Base-by-base conservation (phyloP, 192 early-diverging fungal genomes). In the Funneliformis mosseae region DNA sequence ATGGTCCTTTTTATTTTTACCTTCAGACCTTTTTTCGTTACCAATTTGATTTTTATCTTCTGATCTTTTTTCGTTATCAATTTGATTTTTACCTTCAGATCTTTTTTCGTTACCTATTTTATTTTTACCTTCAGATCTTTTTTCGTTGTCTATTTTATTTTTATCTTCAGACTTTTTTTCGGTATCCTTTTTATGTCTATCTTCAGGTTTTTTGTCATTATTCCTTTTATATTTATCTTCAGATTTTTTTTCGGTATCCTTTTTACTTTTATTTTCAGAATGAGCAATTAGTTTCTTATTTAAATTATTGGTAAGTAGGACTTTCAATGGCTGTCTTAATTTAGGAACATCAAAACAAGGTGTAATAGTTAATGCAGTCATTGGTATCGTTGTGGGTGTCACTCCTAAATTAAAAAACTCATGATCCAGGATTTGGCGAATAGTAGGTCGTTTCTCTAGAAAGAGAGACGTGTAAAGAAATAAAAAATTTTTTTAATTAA, bases 381-480 rank as follows among this genome's bases (percentile, higher is more conserved):
- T 12, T 28, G 73, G 73, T 4, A 74, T 55, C 1, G 11, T 33
- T 25, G 25, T 11, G 25, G 73, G 73, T 6, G 25, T 74, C n/a
- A 33, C 16, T 23, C 73, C 73, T 46, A 55, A 11, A 4, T 8
- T 16, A 55, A 74, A 74, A 48, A 74, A 74, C 14, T 27, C 43
- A 55, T 74, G 45, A 50, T 74, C 25, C 25, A 46, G 27, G 28
- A 74, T 33, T 27, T 74, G 73, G 28, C 55, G 46, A 33, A 74
- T 74, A 33, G 73, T 50, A 11, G 42, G 73, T 7, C 73, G 48
- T 28, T 64, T 73, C 9, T 78, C 71, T 67, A 38, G 18, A 87
- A 2, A 25, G 12, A 28, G 2, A 68, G 16, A 11, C 10, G 16
- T 10, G 41, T 42, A 43, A 70, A 23, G 21, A 42, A 21, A 42